These are phyloP conservation scores for Pholiota adiposa DNA, from an alignment of 1,284 basidiomycete genomes.

Conservation along the genomic window DNA sequence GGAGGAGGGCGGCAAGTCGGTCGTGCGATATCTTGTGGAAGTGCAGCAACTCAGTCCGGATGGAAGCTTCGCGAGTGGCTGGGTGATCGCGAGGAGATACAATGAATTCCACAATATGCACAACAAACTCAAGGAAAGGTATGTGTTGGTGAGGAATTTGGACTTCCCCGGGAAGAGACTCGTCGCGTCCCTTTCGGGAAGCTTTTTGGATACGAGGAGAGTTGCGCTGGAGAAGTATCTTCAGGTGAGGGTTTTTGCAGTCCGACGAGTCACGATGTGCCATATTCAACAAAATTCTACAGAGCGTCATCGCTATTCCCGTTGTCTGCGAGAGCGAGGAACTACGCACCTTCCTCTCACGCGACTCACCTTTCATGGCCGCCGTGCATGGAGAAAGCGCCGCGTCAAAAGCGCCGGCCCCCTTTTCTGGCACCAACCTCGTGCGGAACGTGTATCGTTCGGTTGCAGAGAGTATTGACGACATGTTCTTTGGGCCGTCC, in stretches of 20 bases:
- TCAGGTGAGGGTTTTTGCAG: constrained; percentile 59
- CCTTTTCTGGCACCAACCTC: constrained; percentile 72
- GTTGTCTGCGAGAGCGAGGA: constrained; percentile 84
- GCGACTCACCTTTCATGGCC: constrained; percentile 78
- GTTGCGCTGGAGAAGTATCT: constrained; percentile 87
- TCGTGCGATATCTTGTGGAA: constrained; percentile 92
- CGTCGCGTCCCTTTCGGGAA: constrained; percentile 80
- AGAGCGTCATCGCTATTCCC: constrained; percentile 78
- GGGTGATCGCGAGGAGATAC: constrained; percentile 92
- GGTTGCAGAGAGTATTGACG: constrained; percentile 90
- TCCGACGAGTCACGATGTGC: neutral
- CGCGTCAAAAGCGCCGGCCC: constrained; percentile 43
- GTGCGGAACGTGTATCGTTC: constrained; percentile 88
- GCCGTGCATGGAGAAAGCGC: constrained; percentile 45
- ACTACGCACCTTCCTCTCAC: constrained; percentile 86
- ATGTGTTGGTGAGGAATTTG: constrained; percentile 65
- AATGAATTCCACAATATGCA: constrained; percentile 95
- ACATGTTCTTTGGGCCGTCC: constrained; percentile 90
- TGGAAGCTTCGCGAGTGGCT: constrained; percentile 78
- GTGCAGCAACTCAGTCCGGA: constrained; percentile 84
- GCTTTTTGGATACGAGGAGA: constrained; percentile 83
- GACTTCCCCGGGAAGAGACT: constrained; percentile 94
- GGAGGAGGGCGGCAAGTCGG: constrained; percentile 85
- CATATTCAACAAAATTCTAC: constrained; percentile 12
- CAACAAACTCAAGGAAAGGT: constrained; percentile 79